A percentile compares a stretch with the other conserved stretches of the same genome.
Conservation (phyloP, 306 rosid genomes). For the Lupinus albus region DNA sequence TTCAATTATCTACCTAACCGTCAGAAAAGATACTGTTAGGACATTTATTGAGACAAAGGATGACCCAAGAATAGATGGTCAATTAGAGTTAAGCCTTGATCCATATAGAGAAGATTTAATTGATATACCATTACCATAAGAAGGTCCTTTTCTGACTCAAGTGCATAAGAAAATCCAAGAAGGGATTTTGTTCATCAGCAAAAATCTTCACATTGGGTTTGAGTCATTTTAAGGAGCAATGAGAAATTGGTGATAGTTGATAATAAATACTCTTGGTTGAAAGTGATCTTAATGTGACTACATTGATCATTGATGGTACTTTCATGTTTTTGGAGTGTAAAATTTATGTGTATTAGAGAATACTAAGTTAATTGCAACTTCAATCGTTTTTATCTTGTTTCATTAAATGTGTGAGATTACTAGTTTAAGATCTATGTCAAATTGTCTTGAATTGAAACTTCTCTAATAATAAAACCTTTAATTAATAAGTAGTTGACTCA, state of each 20-base stretch:
- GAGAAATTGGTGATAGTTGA: constrained; percentile 11
- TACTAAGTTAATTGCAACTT: background rate
- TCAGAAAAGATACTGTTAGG: constrained; percentile 64
- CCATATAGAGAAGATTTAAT: constrained; percentile 75
- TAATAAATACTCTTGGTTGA: constrained; percentile 5
- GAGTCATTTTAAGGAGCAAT: background rate
- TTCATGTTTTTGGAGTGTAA: background rate
- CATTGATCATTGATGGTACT: background rate
- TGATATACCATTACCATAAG: constrained; percentile 54
- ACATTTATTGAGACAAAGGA: constrained; percentile 53
- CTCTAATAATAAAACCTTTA: no score
- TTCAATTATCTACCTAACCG: constrained; percentile 62
- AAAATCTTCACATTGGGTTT: background rate
- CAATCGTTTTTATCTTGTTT: background rate
- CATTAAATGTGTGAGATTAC: background rate
- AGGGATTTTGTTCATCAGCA: background rate
- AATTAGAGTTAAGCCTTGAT: constrained; percentile 31
- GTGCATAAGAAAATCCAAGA: background rate
- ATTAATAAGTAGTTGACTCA: no score
- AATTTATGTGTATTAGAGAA: background rate
- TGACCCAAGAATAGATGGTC: constrained; percentile 44
- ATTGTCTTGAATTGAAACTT: no score
- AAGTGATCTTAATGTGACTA: background rate
- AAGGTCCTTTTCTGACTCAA: constrained; percentile 15
- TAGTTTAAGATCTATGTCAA: background rate